Conservation (phyloP, 2,329 filamentous ascomycete species). For the Mariannaea sp. region DNA sequence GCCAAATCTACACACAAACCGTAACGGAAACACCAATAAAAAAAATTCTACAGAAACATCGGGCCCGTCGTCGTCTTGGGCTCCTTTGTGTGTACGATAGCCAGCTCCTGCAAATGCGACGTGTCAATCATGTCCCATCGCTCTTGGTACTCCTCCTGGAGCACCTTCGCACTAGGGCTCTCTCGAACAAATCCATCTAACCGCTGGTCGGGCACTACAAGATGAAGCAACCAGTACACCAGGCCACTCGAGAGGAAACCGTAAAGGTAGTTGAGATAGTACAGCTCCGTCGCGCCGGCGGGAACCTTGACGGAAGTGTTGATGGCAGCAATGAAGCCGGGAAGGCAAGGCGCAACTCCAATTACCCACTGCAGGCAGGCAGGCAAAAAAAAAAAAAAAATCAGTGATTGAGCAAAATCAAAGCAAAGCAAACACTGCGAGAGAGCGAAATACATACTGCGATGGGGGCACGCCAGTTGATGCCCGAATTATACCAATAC, state of each 20-base stretch:
- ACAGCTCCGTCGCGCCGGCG: conserved; percentile 45
- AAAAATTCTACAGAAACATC: too few relatives aligned
- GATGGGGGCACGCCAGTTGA: conserved; percentile 48
- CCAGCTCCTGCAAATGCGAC: conserved; percentile 13
- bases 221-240: conserved; percentile 41
- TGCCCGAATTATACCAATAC: conserved; percentile 48
- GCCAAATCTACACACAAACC: too few relatives aligned
- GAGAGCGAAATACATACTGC: conserved; percentile 39
- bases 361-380: conserved; percentile 47
- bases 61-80: too few relatives aligned
- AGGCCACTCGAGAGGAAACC: conserved; percentile 43
- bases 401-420: background rate
- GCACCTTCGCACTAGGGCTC: conserved; percentile 30
- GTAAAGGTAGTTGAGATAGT: conserved; percentile 47
- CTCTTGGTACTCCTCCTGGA: conserved; percentile 38
- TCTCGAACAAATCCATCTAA: conserved; percentile 40
- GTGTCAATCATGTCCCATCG: conserved; percentile 41
- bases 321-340: conserved; percentile 50
- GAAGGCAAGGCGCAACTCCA: conserved; percentile 47
- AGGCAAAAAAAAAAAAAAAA: too few relatives aligned
- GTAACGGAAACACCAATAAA: too few relatives aligned
- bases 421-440: background rate
- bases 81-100: conserved; percentile 5
- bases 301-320: conserved; percentile 42
- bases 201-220: conserved; percentile 33